Conservation (phyloP, 768 basidiomycete species). For the Russula lepida region DNA sequence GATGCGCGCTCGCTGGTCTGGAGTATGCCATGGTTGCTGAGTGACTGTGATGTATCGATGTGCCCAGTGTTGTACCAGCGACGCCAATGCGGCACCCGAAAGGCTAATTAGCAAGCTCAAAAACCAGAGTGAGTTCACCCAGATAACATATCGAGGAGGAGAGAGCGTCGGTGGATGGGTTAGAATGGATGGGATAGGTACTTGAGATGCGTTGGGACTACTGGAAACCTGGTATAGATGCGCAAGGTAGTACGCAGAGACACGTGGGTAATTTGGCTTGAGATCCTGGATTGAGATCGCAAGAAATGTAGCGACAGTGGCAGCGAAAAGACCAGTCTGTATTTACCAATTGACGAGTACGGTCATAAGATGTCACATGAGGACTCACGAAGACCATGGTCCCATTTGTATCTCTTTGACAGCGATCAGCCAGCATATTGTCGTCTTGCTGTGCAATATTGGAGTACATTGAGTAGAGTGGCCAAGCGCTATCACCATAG, state of each 20-base stretch:
- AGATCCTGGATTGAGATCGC: not conserved
- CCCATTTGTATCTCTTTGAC: slow-evolving; percentile 14
- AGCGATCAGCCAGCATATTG: slow-evolving; percentile 11
- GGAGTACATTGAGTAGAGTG: slow-evolving; percentile 8
- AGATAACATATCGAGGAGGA: not conserved
- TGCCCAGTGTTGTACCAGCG: not conserved
- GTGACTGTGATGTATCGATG: not conserved
- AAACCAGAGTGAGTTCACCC: slow-evolving; percentile 8
- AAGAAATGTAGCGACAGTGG: slow-evolving; percentile 2
- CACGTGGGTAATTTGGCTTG: not conserved
- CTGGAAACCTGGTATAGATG: not conserved
- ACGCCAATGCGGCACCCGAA: not conserved
- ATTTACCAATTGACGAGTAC: not conserved
- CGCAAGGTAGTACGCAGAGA: not conserved
- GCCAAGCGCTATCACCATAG: not conserved
- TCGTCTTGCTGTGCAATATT: slow-evolving; percentile 13
- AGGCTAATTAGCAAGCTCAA: not conserved
- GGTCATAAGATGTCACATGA: not conserved
- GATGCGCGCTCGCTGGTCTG: not conserved
- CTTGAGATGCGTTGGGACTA: not conserved
- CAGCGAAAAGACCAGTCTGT: slow-evolving; percentile 18
- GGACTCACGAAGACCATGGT: slow-evolving; percentile 17
- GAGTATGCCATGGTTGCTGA: not conserved
- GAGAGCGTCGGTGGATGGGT: not conserved
- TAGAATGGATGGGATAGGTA: not conserved